A percentile compares a stretch with the other conserved stretches of the same genome.
These are phyloP conservation scores for Mortierella sp. DNA, from an alignment of 371 early-diverging fungal genomes.

Conservation along the genomic window DNA sequence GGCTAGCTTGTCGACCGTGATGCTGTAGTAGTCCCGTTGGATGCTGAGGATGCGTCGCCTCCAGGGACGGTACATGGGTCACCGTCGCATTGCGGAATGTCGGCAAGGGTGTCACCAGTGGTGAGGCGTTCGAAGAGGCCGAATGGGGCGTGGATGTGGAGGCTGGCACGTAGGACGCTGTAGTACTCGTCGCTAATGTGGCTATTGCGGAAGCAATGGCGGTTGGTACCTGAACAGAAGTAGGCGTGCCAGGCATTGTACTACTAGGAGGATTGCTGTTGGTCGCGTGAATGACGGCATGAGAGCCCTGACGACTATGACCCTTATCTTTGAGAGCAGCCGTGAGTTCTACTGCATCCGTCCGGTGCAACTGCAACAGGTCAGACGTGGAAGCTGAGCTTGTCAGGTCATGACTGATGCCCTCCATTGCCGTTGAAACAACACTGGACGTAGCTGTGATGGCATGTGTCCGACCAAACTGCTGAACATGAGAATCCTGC, in stretches of 20 bases:
- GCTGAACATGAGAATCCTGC: constrained; percentile 9
- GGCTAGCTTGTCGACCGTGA: constrained; percentile 29
- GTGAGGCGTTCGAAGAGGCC: constrained; percentile 12
- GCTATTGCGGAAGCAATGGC: constrained; percentile 7
- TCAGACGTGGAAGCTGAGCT: constrained; percentile 19
- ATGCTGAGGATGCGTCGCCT: constrained; percentile 16
- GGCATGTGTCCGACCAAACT: not conserved
- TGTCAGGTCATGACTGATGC: constrained; percentile 8
- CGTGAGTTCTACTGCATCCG: constrained; percentile 7
- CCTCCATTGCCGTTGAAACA: constrained; percentile 18
- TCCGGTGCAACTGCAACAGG: constrained; percentile 31
- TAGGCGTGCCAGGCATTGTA: too few relatives aligned
- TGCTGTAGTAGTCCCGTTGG: constrained; percentile 23
- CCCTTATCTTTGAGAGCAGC: constrained; percentile 8
- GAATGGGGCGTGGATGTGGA: constrained; percentile 24
- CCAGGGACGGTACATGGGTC: constrained; percentile 14
- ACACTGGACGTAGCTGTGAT: constrained; percentile 4
- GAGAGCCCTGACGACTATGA: constrained; percentile 36
- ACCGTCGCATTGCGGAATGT: constrained; percentile 14
- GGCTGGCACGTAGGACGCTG: constrained; percentile 3
- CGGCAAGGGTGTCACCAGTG: constrained; percentile 27
- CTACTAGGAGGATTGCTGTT: too few relatives aligned
- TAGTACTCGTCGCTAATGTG: not conserved
- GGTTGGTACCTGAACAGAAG: too few relatives aligned
- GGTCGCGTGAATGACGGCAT: not conserved